These are phyloP conservation scores for Nitzschia putrida DNA, from an alignment of 108 stramenopile species.

Conservation along the genomic window DNA sequence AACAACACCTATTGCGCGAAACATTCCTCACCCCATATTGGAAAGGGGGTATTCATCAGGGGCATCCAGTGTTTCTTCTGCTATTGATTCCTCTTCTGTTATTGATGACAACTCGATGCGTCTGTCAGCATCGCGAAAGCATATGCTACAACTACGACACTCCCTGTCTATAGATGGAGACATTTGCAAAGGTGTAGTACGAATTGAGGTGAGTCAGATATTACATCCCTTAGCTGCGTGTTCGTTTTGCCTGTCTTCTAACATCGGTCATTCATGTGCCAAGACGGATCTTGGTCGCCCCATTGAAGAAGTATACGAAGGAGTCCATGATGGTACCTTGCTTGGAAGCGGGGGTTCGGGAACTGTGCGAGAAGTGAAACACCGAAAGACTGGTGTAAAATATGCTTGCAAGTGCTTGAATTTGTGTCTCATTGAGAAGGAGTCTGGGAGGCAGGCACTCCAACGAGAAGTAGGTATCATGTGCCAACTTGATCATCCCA, in stretches of 20 bases:
- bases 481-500: slow-evolving; percentile 90
- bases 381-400: slow-evolving; percentile 70
- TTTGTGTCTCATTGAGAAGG: slow-evolving; percentile 62
- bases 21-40: neutral
- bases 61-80: slow-evolving; percentile 6
- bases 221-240: neutral
- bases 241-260: neutral
- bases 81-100: neutral
- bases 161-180: slow-evolving; percentile 20
- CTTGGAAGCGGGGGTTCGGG: slow-evolving; percentile 82
- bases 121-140: neutral
- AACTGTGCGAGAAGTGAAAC: slow-evolving; percentile 72
- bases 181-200: slow-evolving; percentile 29
- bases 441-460: slow-evolving; percentile 61
- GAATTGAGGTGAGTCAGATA: slow-evolving; percentile 36
- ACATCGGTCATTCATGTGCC: neutral
- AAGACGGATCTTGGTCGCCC: slow-evolving; percentile 65
- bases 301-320: slow-evolving; percentile 84
- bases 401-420: slow-evolving; percentile 85
- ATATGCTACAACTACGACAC: slow-evolving; percentile 19
- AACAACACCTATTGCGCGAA: neutral
- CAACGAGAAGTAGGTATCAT: slow-evolving; percentile 86
- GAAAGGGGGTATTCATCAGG: slow-evolving; percentile 16
- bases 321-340: slow-evolving; percentile 76
- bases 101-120: neutral